Evolutionary conservation across 306 rosid genomes (phyloP).

Genomic region (Glycine latifolia): DNA sequence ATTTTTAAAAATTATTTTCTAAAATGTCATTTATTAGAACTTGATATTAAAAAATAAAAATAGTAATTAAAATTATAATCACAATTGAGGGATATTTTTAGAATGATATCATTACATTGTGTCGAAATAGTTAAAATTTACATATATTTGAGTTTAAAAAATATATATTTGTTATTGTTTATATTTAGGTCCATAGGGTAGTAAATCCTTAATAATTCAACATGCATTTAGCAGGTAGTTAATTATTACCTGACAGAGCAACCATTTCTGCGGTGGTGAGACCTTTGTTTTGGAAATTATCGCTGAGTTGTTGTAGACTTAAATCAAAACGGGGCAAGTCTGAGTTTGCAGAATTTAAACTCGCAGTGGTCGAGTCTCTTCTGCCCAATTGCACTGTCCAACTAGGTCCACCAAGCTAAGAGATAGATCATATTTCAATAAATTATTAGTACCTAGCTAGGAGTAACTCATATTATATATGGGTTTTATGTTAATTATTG

Average conservation of each 20-base stretch:
- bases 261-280: slow-evolving; percentile 63
- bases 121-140: too few relatives aligned
- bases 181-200: too few relatives aligned
- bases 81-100: too few relatives aligned
- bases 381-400: slow-evolving; percentile 67
- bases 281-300: slow-evolving; percentile 22
- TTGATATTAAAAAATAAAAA: too few relatives aligned
- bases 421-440: neutral
- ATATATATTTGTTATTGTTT: too few relatives aligned
- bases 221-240: too few relatives aligned
- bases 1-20: too few relatives aligned
- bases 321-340: slow-evolving; percentile 51
- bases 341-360: slow-evolving; percentile 52
- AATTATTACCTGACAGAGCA: slow-evolving; percentile 64
- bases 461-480: neutral
- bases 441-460: neutral
- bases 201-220: too few relatives aligned
- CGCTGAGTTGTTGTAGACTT: neutral
- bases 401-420: slow-evolving; percentile 61
- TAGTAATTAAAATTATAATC: too few relatives aligned
- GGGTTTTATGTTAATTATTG: neutral
- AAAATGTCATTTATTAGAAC: too few relatives aligned
- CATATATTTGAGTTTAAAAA: too few relatives aligned
- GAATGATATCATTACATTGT: too few relatives aligned
- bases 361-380: slow-evolving; percentile 72